These are phyloP conservation scores for Monosporascus sp. DNA, from an alignment of 2,329 filamentous ascomycete genomes.

Conservation along the genomic window DNA sequence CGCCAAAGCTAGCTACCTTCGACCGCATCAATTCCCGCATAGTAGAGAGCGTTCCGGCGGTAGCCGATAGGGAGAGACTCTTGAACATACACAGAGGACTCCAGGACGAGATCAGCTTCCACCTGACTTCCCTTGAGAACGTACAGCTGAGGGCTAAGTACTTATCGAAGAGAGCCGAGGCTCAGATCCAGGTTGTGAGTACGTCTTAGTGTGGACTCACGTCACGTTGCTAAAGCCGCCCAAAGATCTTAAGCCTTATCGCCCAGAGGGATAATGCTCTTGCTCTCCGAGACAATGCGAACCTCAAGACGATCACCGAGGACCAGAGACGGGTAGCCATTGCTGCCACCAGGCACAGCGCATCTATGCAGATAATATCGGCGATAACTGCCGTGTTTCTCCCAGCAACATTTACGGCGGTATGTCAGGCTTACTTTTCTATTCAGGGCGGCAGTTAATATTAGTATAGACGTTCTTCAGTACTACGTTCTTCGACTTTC, in stretches of 20 bases:
- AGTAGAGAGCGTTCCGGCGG: not conserved
- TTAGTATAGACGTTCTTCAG: not conserved
- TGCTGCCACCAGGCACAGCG: not conserved
- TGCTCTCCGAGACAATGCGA: not conserved
- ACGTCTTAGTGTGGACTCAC: not conserved
- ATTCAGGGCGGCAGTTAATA: not conserved
- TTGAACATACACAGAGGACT: not conserved
- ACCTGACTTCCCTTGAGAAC: not conserved
- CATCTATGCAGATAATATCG: not conserved
- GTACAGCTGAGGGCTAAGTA: not conserved
- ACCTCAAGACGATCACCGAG: not conserved
- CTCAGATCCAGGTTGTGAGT: not conserved
- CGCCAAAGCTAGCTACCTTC: not conserved
- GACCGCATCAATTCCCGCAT: not conserved
- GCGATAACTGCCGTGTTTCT: not conserved
- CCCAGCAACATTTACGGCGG: not conserved
- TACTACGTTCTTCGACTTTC: not conserved
- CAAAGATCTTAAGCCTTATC: not conserved
- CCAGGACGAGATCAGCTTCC: not conserved
- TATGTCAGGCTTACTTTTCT: not conserved
- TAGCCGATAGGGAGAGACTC: not conserved
- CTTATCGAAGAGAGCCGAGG: not conserved
- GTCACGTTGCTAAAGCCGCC: not conserved
- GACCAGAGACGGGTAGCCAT: not conserved
- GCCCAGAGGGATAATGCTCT: not conserved